Percentiles rank a stretch among this genome's conserved stretches.
Evolutionary conservation across 805 yeast species (phyloP).

Genomic region (Candida saitoana): DNA sequence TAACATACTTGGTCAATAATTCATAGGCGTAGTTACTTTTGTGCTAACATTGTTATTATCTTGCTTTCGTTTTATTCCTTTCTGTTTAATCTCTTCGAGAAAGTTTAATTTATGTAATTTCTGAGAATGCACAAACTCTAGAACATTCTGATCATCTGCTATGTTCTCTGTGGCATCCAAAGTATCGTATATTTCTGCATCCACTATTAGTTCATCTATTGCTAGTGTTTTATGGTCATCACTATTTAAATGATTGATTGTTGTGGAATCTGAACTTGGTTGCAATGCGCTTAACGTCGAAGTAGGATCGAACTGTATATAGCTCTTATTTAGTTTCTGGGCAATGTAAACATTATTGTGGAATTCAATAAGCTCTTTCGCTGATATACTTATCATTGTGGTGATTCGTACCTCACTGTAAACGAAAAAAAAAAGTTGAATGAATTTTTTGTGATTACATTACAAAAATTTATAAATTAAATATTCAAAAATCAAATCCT

Average conservation of each 20-base stretch:
- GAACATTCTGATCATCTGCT: background rate
- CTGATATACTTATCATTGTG: background rate
- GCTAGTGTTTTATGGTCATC: background rate
- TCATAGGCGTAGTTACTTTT: conserved; percentile 2
- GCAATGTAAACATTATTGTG: background rate
- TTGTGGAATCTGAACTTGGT: too few species aligned
- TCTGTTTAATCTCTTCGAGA: conserved; percentile 19
- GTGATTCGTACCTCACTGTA: background rate
- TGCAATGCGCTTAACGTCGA: background rate
- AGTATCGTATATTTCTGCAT: background rate
- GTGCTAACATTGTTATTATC: background rate
- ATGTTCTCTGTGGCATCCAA: background rate
- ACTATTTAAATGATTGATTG: background rate
- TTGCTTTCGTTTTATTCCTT: conserved; percentile 15
- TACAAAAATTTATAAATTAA: too few species aligned
- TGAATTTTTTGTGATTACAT: too few species aligned
- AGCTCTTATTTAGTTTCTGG: background rate
- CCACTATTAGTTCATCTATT: background rate
- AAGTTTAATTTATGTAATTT: conserved; percentile 19
- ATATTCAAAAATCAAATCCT: background rate
- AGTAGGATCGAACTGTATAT: background rate
- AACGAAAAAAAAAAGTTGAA: too few species aligned
- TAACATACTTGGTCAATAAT: too few species aligned
- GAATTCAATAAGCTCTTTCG: conserved; percentile 2
- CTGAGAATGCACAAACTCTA: conserved; percentile 10